Conservation (phyloP, 2,329 filamentous ascomycete species). For the Ophiobolus disseminans region DNA sequence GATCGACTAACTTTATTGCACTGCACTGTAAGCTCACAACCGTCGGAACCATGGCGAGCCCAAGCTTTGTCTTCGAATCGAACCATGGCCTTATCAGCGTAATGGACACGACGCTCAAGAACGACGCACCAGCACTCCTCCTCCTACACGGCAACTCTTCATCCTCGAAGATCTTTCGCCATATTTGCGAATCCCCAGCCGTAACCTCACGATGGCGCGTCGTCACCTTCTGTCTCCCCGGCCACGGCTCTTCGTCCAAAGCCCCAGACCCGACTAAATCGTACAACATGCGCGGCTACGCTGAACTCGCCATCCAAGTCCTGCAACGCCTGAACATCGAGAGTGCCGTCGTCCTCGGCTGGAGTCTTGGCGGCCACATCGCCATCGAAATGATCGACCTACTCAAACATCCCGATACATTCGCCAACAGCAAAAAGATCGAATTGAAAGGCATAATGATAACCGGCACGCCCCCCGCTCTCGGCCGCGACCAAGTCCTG, state of each 20-base stretch:
- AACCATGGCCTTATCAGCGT: constrained; percentile 32
- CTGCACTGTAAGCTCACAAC: too few species aligned
- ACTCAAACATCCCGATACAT: constrained; percentile 2
- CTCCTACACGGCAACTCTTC: constrained; percentile 45
- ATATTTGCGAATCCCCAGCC: constrained; percentile 24
- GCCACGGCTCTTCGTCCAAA: constrained; percentile 41
- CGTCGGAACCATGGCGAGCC: too few species aligned
- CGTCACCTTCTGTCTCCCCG: constrained; percentile 44
- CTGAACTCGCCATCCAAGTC: constrained; percentile 37
- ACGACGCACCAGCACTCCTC: constrained; percentile 29
- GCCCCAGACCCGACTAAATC: constrained; percentile 28
- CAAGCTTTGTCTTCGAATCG: constrained; percentile 27
- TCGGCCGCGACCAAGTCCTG: constrained; percentile 24
- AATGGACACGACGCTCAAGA: constrained; percentile 27
- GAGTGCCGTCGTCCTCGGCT: constrained; percentile 38
- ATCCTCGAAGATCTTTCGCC: constrained; percentile 34
- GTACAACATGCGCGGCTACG: constrained; percentile 43
- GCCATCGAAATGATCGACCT: constrained; percentile 40
- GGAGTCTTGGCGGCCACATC: constrained; percentile 44
- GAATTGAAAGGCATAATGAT: constrained; percentile 37
- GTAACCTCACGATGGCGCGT: constrained; percentile 25
- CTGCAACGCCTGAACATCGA: constrained; percentile 30
- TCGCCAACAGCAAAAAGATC: constrained; percentile 1
- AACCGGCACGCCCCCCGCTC: constrained; percentile 34
- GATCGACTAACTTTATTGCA: too few species aligned